Evolutionary conservation across 768 basidiomycete genomes (phyloP).

Genomic region (Tylopilus cervinicoccineus): DNA sequence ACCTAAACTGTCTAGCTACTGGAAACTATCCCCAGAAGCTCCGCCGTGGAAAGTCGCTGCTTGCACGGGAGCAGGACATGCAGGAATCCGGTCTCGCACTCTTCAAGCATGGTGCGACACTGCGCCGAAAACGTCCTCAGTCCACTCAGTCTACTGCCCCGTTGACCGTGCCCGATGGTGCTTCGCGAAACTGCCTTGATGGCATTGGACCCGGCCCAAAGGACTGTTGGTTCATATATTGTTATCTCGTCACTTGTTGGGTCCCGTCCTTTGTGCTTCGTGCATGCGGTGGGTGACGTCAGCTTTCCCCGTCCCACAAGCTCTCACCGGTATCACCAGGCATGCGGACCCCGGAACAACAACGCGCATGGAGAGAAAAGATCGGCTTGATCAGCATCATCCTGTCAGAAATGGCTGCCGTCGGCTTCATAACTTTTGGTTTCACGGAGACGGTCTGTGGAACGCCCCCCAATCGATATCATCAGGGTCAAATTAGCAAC

Average conservation of each 20-base stretch:
- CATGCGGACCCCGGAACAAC: slow-evolving; percentile 85
- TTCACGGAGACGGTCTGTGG: slow-evolving; percentile 95
- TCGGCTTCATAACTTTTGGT: slow-evolving; percentile 98
- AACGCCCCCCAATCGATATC: slow-evolving; percentile 76
- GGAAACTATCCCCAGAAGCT: slow-evolving; percentile 70
- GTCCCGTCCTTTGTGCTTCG: slow-evolving; percentile 76
- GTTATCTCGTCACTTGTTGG: slow-evolving; percentile 76
- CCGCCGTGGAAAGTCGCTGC: slow-evolving; percentile 83
- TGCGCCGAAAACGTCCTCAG: slow-evolving; percentile 63
- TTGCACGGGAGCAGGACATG: slow-evolving; percentile 86
- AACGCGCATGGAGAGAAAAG: slow-evolving; percentile 98
- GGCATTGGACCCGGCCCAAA: slow-evolving; percentile 84
- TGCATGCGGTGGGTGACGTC: slow-evolving; percentile 63
- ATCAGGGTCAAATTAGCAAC: slow-evolving; percentile 70
- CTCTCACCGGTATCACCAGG: slow-evolving; percentile 43
- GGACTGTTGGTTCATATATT: slow-evolving; percentile 94
- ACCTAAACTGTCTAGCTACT: slow-evolving; percentile 46
- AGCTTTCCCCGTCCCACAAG: not conserved
- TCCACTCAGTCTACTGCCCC: slow-evolving; percentile 39
- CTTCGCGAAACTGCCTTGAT: slow-evolving; percentile 54
- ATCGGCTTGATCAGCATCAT: slow-evolving; percentile 89
- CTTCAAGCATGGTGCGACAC: slow-evolving; percentile 81
- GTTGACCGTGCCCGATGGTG: slow-evolving; percentile 33
- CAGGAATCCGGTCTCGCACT: slow-evolving; percentile 90
- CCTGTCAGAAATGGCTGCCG: slow-evolving; percentile 78